phyloP scores from a whole-genome alignment of 257 asterid genomes.

The Solanum chiquidenum region DNA sequence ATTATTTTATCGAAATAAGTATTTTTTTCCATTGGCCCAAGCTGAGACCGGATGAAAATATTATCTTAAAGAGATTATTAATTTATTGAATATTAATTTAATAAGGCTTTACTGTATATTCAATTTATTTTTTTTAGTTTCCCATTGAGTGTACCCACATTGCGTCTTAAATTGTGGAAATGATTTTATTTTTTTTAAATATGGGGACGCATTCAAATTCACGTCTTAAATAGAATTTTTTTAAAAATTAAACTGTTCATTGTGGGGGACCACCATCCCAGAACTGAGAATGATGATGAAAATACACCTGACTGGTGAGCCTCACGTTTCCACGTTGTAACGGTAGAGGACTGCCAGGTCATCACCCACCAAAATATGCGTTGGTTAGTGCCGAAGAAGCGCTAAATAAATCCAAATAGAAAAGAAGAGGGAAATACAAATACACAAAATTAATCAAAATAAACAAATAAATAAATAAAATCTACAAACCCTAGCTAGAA shows the following conservation, averaged over 20 bases:
- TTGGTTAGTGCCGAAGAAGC: slow-evolving; percentile 4
- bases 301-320: not conserved
- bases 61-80: no score
- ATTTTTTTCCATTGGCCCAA: no score
- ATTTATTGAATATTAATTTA: no score
- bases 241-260: not conserved
- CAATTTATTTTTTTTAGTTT: no score
- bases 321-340: not conserved
- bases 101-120: rapidly evolving
- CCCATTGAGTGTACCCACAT: no score
- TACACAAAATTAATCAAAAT: no score
- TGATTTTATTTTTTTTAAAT: no score
- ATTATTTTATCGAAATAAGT: no score
- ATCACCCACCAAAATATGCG: slow-evolving; percentile 16
- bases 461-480: not conserved
- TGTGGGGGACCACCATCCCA: not conserved
- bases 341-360: not conserved
- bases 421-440: not conserved
- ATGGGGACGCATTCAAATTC: no score
- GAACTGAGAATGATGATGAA: not conserved
- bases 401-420: not conserved
- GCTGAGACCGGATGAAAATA: no score
- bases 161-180: no score
- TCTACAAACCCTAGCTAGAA: not conserved
- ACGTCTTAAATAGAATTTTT: no score